Base-by-base conservation (phyloP, 2,329 filamentous ascomycete species). In the Pseudovirgaria hyperparasitica region DNA sequence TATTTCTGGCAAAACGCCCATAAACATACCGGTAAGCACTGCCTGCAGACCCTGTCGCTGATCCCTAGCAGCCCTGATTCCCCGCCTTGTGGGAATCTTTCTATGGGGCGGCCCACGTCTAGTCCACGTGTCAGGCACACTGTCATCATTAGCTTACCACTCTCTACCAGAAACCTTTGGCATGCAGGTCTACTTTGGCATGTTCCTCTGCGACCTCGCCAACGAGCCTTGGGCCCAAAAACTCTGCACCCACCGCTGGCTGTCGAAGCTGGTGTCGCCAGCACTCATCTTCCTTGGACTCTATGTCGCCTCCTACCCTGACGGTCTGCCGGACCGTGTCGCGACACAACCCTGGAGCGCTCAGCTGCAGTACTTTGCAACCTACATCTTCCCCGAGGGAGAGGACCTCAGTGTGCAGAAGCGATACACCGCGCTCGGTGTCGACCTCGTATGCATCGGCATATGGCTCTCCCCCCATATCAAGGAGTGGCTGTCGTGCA, bases 131-230 rank as follows among this genome's bases (percentile, higher is more conserved):
- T n/a, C n/a, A n/a, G n/a, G n/a, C n/a, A n/a, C 10, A 9, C 14
- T 15, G 26, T 9, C 8, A 10, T 7, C 14, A 20, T 19, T 8
- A 15, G 17, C 29, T 44, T 29, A 45, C 34, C 10, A 9, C 9
- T 9, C 9, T 13, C 6, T 1, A 9, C 5, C 28, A 66, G 64
- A 69, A 55, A 69, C 64, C 0, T 67, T 69, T 35, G 62, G 64
- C 32, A 56, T 60, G 31, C 63, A 66, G 40, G 60, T 65, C 22
- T 50, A 64, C 11, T 66, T 60, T 30, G 64, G 64, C 19, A 62
- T 66, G 31, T 52, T 68, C 26, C 54, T 69, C 19, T 63, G 59
- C 38, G 64, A 68, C 33, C 46, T 67, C 16, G 57, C 62, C 5
- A 60, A 63, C 32, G 52, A 64, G 33, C 47, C 54, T 4, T 46